Evolutionary conservation across 2,329 filamentous ascomycete genomes (phyloP), one percentile per base, ranked within the genome.

Genomic region (Incumbomyces delicatus): DNA sequence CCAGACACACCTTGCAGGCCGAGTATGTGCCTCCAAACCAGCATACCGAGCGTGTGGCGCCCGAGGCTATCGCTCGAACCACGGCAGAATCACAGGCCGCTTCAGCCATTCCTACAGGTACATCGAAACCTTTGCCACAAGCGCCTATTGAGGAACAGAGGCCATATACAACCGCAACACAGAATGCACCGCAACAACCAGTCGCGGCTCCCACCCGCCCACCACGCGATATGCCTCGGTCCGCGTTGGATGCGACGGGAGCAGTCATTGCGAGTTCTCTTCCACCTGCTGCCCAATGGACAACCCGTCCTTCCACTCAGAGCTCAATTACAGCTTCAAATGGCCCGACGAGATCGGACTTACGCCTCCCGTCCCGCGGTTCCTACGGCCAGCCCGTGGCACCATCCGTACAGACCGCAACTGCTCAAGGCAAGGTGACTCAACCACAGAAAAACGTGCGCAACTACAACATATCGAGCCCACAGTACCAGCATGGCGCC

Each of bases 11-110:
- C 0, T 87, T 98, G 0, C 92, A 98, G 67, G 86, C 98, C 51
- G 92, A 98, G 70, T 98, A 98, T 65, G 92, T 96, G 47, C 85
- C 89, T 16, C 92, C 92, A 18, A 81, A 83, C 20, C 94, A 87
- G 5, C 81, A 90, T 60, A 95, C 90, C 1, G 77, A 83, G 52
- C 79, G 90, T 53, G 87, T 31, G 5, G 33, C 33, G 31, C 36
- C 44, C 10, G 44, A 46, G 31, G 31, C 44, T 14, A 46, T 41
- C 8, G n/a, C 12, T 5, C 27, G 44, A 6, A 41, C 35, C 13
- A 18, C 44, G 6, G 37, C 44, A 11, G 36, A n/a, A 20, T 20
- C 35, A 39, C 44, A 40, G 33, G 44, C 52, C 8, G 48, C 47
- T 29, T 27, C 48, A 36, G 46, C 53, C 6, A 50, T 48, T 36